A percentile compares a stretch with the other conserved stretches of the same genome.
phyloP scores from a whole-genome alignment of 129 eudicot species.

The Rutidosis leptorrhynchoides region DNA sequence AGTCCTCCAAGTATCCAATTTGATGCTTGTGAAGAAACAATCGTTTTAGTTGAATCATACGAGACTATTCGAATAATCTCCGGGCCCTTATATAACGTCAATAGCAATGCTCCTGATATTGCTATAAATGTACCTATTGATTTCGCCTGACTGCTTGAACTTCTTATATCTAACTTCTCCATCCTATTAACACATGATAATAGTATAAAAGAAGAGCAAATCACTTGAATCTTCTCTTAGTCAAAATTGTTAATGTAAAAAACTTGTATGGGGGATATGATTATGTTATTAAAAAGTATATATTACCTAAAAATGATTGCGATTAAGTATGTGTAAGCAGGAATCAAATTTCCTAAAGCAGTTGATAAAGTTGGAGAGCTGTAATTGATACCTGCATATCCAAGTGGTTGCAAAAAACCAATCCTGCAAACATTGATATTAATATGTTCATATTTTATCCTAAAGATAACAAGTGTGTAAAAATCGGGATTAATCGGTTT shows the following conservation, averaged over 20 bases:
- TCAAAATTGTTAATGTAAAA: neutral
- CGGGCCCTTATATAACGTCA: neutral
- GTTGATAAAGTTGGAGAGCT: conserved; percentile 7
- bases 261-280: neutral
- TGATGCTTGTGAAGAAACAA: neutral
- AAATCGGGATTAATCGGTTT: too few relatives aligned
- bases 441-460: too few relatives aligned
- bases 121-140: neutral
- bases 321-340: neutral
- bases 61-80: neutral
- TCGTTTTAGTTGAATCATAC: neutral
- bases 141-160: neutral
- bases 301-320: conserved; percentile 1
- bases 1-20: conserved; percentile 5
- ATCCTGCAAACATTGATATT: neutral
- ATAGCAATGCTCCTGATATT: neutral
- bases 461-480: too few relatives aligned
- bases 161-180: neutral
- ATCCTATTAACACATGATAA: neutral
- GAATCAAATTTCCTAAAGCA: conserved; percentile 1
- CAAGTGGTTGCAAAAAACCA: neutral
- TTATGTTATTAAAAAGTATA: neutral
- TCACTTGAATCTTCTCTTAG: neutral
- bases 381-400: conserved; percentile 4
- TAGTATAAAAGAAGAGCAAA: neutral